Base-by-base conservation (phyloP, 2,329 filamentous ascomycete species). In the Incumbomyces lentus region DNA sequence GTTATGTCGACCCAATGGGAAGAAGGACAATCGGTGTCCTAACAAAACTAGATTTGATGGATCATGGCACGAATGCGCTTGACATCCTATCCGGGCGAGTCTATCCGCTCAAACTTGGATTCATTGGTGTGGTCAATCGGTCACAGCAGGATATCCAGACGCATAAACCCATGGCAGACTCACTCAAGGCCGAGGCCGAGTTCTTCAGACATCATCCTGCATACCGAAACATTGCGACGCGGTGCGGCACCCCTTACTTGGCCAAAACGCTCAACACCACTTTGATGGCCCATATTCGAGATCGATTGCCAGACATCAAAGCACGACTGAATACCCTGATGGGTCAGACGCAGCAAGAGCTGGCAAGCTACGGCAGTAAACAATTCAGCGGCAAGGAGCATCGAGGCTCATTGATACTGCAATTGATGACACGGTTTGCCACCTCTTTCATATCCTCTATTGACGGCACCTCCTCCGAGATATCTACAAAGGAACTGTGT, bases 301-400 rank as follows among this genome's bases (percentile, higher is more conserved):
- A 98, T 63, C 81, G 92, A 39, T 71, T 98, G 58, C 92, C 92
- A 26, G 92, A 98, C 64, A 98, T 98, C 72, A 98, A 98, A 69
- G 92, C 92, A 41, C 82, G 92, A 46, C 75, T 98, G 51, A 98
- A 98, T 66, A 98, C 92, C 1, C 72, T 98, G 43, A 98, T 98
- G 92, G 92, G 92, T n/a, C 92, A 98, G 67, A 96, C 92, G 40
- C 92, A 98, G 63, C 92, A 98, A 69, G 92, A 98, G 65, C 75
- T 98, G 48, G 92, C 92, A 36, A 95, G 90, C 66, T 98, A 98
- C 62, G 92, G 92, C 32, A 93, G 96, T 63, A 94, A 92, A 71
- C 86, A 94, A 58, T 98, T 98, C 63, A 94, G 86, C 53, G 92
- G 92, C 58, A 95, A 95, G 65, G 92, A 96, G 64, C 92, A 98